Percentiles rank a stretch among this genome's conserved stretches.
These are phyloP conservation scores for Crithidia bombi DNA, from an alignment of 208 protist species.

Conservation along the genomic window DNA sequence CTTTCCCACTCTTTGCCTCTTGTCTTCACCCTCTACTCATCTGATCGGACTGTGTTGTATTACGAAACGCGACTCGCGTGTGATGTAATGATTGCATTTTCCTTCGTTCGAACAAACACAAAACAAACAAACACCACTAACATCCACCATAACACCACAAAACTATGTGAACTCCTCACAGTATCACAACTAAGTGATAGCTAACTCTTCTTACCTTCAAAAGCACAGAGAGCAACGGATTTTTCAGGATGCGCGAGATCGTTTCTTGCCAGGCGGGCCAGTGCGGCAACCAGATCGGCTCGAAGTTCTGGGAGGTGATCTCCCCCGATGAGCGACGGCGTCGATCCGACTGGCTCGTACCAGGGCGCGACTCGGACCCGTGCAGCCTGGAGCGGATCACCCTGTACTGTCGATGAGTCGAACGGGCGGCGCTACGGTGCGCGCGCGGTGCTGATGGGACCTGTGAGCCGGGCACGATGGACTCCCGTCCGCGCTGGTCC, in stretches of 20 bases:
- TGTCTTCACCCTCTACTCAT: too few species aligned
- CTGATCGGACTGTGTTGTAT: too few species aligned
- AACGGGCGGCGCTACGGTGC: slow-evolving; percentile 74
- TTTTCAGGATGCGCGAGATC: slow-evolving; percentile 87
- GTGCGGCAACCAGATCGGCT: slow-evolving; percentile 85
- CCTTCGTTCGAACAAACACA: too few species aligned
- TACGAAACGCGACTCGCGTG: too few species aligned
- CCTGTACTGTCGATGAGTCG: slow-evolving; percentile 98
- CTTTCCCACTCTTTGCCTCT: too few species aligned
- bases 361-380: slow-evolving; percentile 69
- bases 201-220: not conserved
- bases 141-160: not conserved
- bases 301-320: slow-evolving; percentile 89
- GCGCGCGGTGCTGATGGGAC: slow-evolving; percentile 80
- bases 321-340: slow-evolving; percentile 73
- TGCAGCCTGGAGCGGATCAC: slow-evolving; percentile 99
- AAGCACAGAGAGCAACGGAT: slow-evolving; percentile 22
- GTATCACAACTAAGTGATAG: not conserved
- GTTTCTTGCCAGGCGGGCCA: slow-evolving; percentile 78
- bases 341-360: slow-evolving; percentile 96
- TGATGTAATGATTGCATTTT: too few species aligned
- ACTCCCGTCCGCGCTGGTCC: slow-evolving; percentile 94
- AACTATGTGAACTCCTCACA: not conserved
- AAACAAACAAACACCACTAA: not conserved
- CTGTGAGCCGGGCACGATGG: slow-evolving; percentile 97